These are phyloP conservation scores for Fusarium neocosmosporiellum DNA, from an alignment of 2,329 filamentous ascomycete genomes.

Conservation along the genomic window DNA sequence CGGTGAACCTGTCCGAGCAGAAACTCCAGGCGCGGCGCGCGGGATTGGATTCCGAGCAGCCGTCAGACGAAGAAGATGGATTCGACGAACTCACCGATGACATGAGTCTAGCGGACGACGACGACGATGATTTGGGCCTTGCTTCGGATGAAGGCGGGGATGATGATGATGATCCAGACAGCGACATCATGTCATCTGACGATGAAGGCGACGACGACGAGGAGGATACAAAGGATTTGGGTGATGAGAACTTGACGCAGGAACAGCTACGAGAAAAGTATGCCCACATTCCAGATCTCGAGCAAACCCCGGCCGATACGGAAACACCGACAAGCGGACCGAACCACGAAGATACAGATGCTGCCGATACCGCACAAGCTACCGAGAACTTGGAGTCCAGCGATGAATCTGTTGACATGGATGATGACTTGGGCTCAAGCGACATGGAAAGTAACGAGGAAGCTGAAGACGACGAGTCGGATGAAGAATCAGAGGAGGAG, in stretches of 20 bases:
- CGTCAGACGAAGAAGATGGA: conserved; percentile 58
- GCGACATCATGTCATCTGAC: conserved; percentile 69
- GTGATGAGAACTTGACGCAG: conserved; percentile 74
- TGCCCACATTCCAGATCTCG: conserved; percentile 67
- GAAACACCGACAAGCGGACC: conserved; percentile 38
- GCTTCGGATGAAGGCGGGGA: conserved; percentile 53
- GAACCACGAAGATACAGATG: conserved; percentile 39
- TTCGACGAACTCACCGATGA: conserved; percentile 62
- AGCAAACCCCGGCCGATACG: conserved; percentile 43
- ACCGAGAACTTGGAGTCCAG: conserved; percentile 59
- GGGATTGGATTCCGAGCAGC: conserved; percentile 64
- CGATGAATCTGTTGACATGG: conserved; percentile 76
- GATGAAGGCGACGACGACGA: conserved; percentile 72
- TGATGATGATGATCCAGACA: conserved; percentile 54
- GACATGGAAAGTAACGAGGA: conserved; percentile 60
- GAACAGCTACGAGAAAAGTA: conserved; percentile 78
- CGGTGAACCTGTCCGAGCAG: conserved; percentile 76
- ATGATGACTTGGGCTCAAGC: conserved; percentile 71
- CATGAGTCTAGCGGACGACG: conserved; percentile 50
- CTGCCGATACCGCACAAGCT: conserved; percentile 31
- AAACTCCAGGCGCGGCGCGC: conserved; percentile 72
- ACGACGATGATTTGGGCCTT: conserved; percentile 48
- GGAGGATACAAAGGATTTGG: conserved; percentile 62
- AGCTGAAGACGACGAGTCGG: conserved; percentile 57
- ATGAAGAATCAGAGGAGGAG: conserved; percentile 57